Base-by-base conservation (phyloP, 2,329 filamentous ascomycete genomes). In the Penicillium sp. region DNA sequence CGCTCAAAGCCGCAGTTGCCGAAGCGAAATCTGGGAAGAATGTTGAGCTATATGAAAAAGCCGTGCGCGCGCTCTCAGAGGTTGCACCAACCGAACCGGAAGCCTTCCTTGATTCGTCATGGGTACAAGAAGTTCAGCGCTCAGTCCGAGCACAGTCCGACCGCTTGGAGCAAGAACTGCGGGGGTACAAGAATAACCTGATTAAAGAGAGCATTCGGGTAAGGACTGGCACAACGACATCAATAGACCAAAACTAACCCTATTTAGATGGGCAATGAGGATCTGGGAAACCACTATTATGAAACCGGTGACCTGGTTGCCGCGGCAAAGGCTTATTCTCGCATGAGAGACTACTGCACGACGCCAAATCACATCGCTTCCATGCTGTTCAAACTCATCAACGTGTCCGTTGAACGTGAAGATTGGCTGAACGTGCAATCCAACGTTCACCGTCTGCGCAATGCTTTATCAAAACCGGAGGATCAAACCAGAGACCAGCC, bases 201-300 rank as follows among this genome's bases (percentile, higher is more conserved):
- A 91, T 99, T 63, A 96, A 96, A 69, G 94, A 99, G 75, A 96
- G 91, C 75, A 96, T 97, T 64, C 77, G 92, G 61, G 91, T 95
- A 78, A 50, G 81, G 6, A 22, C 14, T 22, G 11, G 18, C 10
- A 6, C 1, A 5, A 16, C 7, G 28, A 4, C 10, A 28, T 39
- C 3, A 2, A 25, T 14, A 9, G 39, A 9, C 7, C 11, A 28
- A 11, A 13, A 27, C 41, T 51, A 44, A 51, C 52, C 63, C 25
- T 44, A 36, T 16, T 40, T 61, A 95, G 89, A 96, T 97, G 85
- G 92, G 90, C 40, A 89, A 96, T 63, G 91, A 96, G 70, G 94
- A 97, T 63, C 78, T 97, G 5, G 94, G 90, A 38, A 85, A 84
- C 55, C 91, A 96, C 72, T 87, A 88, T 56, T 89, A 95, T 71